Evolutionary conservation across 495 filamentous ascomycete species (phyloP).

Genomic region (Annulohypoxylon maeteangense): DNA sequence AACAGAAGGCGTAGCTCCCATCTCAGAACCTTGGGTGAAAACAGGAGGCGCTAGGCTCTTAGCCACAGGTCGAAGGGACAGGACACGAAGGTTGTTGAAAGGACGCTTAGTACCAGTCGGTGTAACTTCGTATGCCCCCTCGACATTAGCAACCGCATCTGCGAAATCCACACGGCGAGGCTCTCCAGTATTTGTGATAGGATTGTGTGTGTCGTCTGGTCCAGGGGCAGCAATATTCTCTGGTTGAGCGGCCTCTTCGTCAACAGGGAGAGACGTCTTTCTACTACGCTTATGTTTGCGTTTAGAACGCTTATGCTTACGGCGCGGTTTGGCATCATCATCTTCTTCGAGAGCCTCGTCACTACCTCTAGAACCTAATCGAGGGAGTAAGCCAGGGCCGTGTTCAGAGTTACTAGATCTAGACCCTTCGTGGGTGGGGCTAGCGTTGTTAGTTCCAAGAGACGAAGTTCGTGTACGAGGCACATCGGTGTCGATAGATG

Average conservation of each 20-base stretch:
- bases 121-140: conserved; percentile 49
- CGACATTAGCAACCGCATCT: conserved; percentile 27
- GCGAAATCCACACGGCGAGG: conserved; percentile 59
- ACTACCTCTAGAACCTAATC: conserved; percentile 38
- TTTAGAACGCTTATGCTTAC: conserved; percentile 45
- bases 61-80: conserved; percentile 56
- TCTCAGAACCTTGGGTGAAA: conserved; percentile 51
- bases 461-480: conserved; percentile 46
- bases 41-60: conserved; percentile 59
- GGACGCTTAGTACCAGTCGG: conserved; percentile 43
- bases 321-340: conserved; percentile 43
- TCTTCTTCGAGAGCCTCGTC: conserved; percentile 57
- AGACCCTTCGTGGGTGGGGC: conserved; percentile 45
- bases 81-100: conserved; percentile 54
- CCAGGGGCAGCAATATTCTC: conserved; percentile 49
- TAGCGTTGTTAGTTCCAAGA: conserved; percentile 50
- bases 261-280: conserved; percentile 35
- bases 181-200: conserved; percentile 43
- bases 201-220: conserved; percentile 32
- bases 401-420: conserved; percentile 49
- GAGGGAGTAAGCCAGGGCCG: conserved; percentile 40
- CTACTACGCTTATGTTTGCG: conserved; percentile 52
- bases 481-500: conserved; percentile 68
- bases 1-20: conserved; percentile 23
- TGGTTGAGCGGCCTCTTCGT: conserved; percentile 38